These are phyloP conservation scores for Cavenderia fasciculata DNA, from an alignment of 78 protist genomes.

Conservation along the genomic window DNA sequence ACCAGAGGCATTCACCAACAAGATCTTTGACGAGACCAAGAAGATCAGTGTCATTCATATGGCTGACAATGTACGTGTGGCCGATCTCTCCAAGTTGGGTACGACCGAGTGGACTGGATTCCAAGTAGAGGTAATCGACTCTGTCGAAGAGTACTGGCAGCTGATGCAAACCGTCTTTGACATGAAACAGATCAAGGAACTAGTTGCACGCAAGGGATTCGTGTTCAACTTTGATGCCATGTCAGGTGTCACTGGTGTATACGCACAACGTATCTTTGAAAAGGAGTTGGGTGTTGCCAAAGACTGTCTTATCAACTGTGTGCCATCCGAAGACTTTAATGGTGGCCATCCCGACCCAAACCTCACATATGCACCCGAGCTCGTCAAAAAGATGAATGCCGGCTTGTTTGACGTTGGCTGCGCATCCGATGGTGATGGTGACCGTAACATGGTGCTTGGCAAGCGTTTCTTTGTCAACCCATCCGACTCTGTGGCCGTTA, in stretches of 20 bases:
- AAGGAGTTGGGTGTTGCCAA: slow-evolving; percentile 90
- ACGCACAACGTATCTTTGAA: slow-evolving; percentile 89
- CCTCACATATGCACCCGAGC: slow-evolving; percentile 95
- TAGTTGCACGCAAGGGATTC: slow-evolving; percentile 81
- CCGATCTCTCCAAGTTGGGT: background rate
- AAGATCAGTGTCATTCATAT: slow-evolving; percentile 55
- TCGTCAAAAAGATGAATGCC: slow-evolving; percentile 90
- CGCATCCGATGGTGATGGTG: slow-evolving; percentile 99
- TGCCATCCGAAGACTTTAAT: slow-evolving; percentile 95
- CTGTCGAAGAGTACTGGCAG: slow-evolving; percentile 81
- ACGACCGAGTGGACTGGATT: slow-evolving; percentile 1
- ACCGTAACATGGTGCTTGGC: slow-evolving; percentile 98
- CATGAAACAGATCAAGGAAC: slow-evolving; percentile 74
- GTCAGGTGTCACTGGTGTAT: slow-evolving; percentile 97
- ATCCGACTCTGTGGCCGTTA: slow-evolving; percentile 97
- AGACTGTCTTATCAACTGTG: slow-evolving; percentile 64
- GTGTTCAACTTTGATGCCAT: slow-evolving; percentile 89
- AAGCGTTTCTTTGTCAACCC: slow-evolving; percentile 95
- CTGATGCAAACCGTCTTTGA: slow-evolving; percentile 90
- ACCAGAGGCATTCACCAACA: slow-evolving; percentile 92
- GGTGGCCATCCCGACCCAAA: slow-evolving; percentile 99
- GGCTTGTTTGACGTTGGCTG: slow-evolving; percentile 91
- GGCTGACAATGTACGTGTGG: background rate
- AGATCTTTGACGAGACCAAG: slow-evolving; percentile 81
- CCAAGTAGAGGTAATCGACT: slow-evolving; percentile 88